Conservation (phyloP, 257 asterid species). For the Asclepias syriaca region DNA sequence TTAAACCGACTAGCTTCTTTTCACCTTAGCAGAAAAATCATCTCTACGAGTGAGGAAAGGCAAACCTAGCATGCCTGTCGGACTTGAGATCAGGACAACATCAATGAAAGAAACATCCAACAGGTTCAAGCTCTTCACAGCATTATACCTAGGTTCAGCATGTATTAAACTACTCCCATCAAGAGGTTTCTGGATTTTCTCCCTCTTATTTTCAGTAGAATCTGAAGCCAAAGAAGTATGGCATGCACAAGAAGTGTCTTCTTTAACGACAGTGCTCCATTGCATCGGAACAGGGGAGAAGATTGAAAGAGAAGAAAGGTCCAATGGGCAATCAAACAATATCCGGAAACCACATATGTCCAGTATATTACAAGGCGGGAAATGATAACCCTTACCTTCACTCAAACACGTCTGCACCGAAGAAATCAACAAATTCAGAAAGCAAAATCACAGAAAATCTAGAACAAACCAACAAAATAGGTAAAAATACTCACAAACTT, state of each 20-base stretch:
- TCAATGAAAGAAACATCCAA: conserved; percentile 60
- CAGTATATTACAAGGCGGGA: too few relatives aligned
- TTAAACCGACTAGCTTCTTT: conserved; percentile 2
- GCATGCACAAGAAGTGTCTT: conserved; percentile 13
- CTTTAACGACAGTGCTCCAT: conserved; percentile 19
- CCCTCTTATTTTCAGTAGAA: conserved; percentile 22
- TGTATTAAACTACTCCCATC: conserved; percentile 45
- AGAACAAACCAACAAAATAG: too few relatives aligned
- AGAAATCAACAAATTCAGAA: too few relatives aligned
- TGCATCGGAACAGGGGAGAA: conserved; percentile 56
- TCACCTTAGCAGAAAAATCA: conserved; percentile 73
- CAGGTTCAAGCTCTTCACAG: conserved; percentile 50
- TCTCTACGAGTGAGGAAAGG: conserved; percentile 65
- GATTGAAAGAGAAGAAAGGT: conserved; percentile 63
- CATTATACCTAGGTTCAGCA: conserved; percentile 62
- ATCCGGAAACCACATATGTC: too few relatives aligned
- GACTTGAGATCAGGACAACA: conserved; percentile 66
- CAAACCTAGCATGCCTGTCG: conserved; percentile 74
- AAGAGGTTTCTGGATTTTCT: conserved; percentile 27
- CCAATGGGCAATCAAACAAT: conserved; percentile 74
- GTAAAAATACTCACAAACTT: too few relatives aligned
- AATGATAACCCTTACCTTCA: too few relatives aligned
- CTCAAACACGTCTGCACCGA: too few relatives aligned
- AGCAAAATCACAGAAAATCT: too few relatives aligned
- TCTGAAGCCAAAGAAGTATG: conserved; percentile 19